Conservation (phyloP, 305 asterid genomes). For the Fraxinus dipetala region DNA sequence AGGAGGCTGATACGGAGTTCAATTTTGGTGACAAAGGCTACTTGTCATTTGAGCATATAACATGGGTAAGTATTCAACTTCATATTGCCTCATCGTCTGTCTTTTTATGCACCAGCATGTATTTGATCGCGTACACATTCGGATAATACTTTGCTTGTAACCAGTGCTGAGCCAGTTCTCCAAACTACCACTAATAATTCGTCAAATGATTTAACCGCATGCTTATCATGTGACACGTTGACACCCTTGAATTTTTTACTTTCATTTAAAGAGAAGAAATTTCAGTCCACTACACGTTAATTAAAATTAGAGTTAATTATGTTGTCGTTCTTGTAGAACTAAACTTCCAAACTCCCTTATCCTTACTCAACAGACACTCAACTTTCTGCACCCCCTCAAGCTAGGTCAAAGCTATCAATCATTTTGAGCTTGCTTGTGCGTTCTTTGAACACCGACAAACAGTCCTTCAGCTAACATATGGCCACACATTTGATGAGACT, state of each 20-base stretch:
- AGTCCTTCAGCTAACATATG: too few relatives aligned
- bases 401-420: too few relatives aligned
- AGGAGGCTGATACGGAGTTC: slow-evolving; percentile 82
- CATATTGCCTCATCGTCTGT: not conserved
- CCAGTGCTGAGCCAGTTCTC: not conserved
- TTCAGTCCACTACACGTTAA: too few relatives aligned
- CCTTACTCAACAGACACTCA: too few relatives aligned
- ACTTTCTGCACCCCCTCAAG: too few relatives aligned
- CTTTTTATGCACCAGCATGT: slow-evolving; percentile 7
- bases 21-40: slow-evolving; percentile 82
- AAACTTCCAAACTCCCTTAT: too few relatives aligned
- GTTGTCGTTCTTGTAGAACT: too few relatives aligned
- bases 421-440: too few relatives aligned
- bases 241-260: not conserved
- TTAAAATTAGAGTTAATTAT: too few relatives aligned
- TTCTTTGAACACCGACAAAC: too few relatives aligned
- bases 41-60: slow-evolving; percentile 79
- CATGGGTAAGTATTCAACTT: slow-evolving; percentile 63
- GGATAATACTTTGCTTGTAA: not conserved
- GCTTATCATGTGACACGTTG: not conserved
- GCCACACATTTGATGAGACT: not conserved
- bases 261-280: not conserved
- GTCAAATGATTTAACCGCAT: not conserved
- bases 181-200: not conserved
- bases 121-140: not conserved